phyloP scores from a whole-genome alignment of 768 basidiomycete genomes.

The Trametes elegans region DNA sequence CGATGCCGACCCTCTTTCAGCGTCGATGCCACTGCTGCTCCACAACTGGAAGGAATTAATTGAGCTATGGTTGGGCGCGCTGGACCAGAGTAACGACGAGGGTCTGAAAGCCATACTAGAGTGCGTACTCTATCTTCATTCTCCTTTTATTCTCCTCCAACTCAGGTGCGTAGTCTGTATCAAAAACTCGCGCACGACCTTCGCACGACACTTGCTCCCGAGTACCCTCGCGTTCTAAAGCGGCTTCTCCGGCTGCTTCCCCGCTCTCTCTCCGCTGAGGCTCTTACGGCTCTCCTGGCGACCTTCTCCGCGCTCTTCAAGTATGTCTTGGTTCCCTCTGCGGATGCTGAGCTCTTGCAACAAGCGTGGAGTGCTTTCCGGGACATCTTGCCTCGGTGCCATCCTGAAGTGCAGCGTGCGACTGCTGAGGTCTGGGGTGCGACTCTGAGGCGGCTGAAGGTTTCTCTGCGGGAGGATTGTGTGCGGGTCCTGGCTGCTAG shows the following conservation, averaged over 20 bases:
- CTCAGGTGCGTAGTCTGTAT: slow-evolving; percentile 50
- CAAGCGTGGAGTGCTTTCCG: slow-evolving; percentile 60
- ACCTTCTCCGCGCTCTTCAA: slow-evolving; percentile 72
- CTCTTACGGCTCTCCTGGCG: slow-evolving; percentile 61
- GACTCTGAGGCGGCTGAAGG: slow-evolving; percentile 69
- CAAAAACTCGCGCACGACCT: slow-evolving; percentile 80
- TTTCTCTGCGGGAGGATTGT: slow-evolving; percentile 51
- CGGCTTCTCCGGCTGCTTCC: slow-evolving; percentile 57
- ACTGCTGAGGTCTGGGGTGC: slow-evolving; percentile 89
- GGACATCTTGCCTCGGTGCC: slow-evolving; percentile 52
- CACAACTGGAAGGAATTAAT: slow-evolving; percentile 76
- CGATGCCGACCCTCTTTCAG: slow-evolving; percentile 56
- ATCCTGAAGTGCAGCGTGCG: slow-evolving; percentile 70
- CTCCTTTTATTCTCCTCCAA: neutral
- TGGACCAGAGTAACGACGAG: slow-evolving; percentile 66
- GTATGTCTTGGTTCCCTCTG: slow-evolving; percentile 66
- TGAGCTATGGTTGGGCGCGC: slow-evolving; percentile 57
- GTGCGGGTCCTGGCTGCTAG: slow-evolving; percentile 49
- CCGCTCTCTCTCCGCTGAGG: slow-evolving; percentile 54
- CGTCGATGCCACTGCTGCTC: slow-evolving; percentile 77
- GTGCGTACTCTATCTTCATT: slow-evolving; percentile 40
- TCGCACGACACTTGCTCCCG: slow-evolving; percentile 68
- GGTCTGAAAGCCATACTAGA: slow-evolving; percentile 72
- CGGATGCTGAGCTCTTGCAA: slow-evolving; percentile 49
- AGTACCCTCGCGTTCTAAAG: slow-evolving; percentile 54